Conservation (phyloP, 306 rosid genomes). For the Malus orientalis region DNA sequence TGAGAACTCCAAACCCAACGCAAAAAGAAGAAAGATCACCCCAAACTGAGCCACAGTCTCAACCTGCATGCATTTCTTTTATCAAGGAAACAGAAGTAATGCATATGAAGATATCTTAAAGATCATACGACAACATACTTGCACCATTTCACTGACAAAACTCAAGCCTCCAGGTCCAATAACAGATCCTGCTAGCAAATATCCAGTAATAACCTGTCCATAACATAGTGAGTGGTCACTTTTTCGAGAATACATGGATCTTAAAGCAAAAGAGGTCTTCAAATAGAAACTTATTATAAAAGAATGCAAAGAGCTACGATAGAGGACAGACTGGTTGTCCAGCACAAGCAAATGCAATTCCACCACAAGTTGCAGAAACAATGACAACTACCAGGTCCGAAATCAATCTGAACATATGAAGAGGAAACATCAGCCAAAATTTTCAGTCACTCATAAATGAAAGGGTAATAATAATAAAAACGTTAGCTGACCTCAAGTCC, state of each 20-base stretch:
- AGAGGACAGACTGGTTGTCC: conserved; percentile 87
- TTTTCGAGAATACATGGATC: not conserved
- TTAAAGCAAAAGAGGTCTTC: conserved; percentile 6
- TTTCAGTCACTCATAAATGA: conserved; percentile 14
- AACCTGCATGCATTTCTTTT: conserved; percentile 43
- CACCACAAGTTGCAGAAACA: conserved; percentile 97
- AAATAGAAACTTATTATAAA: not conserved
- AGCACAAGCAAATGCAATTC: conserved; percentile 96
- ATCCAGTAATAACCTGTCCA: conserved; percentile 81
- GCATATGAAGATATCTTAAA: not conserved
- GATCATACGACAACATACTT: conserved; percentile 45
- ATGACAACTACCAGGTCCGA: conserved; percentile 91
- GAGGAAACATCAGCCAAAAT: conserved; percentile 21
- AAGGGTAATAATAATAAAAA: conserved; percentile 10
- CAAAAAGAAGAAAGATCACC: conserved; percentile 93
- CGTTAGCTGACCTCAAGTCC: conserved; percentile 56
- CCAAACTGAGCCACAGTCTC: conserved; percentile 99
- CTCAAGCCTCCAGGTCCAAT: conserved; percentile 95
- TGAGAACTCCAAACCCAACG: conserved; percentile 88
- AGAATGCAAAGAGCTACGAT: conserved; percentile 7
- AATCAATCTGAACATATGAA: conserved; percentile 59
- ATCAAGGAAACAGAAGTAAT: not conserved
- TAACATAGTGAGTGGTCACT: conserved; percentile 9
- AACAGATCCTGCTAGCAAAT: conserved; percentile 82
- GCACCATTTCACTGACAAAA: conserved; percentile 97